These are phyloP conservation scores for Mycena kentingensis DNA, from an alignment of 768 basidiomycete genomes.

Conservation along the genomic window DNA sequence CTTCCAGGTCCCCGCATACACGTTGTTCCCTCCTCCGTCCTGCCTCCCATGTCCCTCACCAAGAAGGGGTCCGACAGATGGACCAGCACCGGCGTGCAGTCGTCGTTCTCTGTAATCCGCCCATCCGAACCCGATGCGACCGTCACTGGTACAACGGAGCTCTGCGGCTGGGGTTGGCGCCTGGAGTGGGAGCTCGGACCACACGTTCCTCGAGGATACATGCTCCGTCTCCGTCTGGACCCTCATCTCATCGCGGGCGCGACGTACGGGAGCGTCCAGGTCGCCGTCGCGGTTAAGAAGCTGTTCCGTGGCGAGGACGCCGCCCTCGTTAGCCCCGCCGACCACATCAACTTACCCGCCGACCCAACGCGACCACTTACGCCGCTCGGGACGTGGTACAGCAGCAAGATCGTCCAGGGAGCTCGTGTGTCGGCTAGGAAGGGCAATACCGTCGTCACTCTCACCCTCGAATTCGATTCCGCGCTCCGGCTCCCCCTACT, in stretches of 20 bases:
- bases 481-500: background rate
- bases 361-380: too few relatives aligned
- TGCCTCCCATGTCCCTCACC: conserved; percentile 10
- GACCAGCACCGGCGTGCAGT: conserved; percentile 13
- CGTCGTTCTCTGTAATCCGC: conserved; percentile 8
- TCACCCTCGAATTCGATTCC: background rate
- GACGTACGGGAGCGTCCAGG: conserved; percentile 3
- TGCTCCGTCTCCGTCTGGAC: conserved; percentile 5
- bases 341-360: background rate
- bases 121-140: background rate
- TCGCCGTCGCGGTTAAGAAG: background rate
- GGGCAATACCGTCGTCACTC: background rate
- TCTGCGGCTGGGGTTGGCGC: conserved; percentile 19
- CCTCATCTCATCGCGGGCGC: conserved; percentile 3
- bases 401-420: too few relatives aligned
- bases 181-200: background rate
- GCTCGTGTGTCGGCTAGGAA: background rate
- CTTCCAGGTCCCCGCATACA: too few relatives aligned
- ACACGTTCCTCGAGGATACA: background rate
- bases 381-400: background rate
- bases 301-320: background rate
- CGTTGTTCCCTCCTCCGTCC: too few relatives aligned
- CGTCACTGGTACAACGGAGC: background rate
- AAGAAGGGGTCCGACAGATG: conserved; percentile 9
- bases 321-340: too few relatives aligned